These are phyloP conservation scores for Teunomyces tritomae DNA, from an alignment of 805 yeast genomes.

Conservation along the genomic window DNA sequence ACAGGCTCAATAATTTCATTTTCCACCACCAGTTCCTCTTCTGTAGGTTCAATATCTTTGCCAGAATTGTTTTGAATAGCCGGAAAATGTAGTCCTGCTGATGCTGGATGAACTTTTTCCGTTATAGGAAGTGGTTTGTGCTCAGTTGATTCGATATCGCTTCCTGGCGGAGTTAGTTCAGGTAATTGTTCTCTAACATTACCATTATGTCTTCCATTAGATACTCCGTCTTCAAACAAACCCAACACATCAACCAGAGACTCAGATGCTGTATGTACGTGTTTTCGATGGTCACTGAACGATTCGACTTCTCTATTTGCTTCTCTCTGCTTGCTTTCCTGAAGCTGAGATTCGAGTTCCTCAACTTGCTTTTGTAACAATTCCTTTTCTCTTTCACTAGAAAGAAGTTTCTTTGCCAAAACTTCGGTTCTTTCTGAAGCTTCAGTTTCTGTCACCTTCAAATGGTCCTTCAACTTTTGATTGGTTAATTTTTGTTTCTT, in stretches of 20 bases:
- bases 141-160: neutral
- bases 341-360: constrained; percentile 5
- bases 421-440: constrained; percentile 1
- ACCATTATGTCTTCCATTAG: neutral
- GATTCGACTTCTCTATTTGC: neutral
- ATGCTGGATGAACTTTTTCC: neutral
- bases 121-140: neutral
- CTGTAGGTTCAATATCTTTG: neutral
- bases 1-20: neutral
- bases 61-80: neutral
- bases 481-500: constrained; percentile 12
- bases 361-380: constrained; percentile 7
- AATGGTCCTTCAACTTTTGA: constrained; percentile 14
- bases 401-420: constrained; percentile 4
- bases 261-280: neutral
- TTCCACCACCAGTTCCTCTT: neutral
- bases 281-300: neutral
- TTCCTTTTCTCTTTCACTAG: constrained; percentile 11
- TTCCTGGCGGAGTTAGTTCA: constrained; percentile 1
- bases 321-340: neutral
- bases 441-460: constrained; percentile 11
- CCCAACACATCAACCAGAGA: neutral
- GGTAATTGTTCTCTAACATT: neutral
- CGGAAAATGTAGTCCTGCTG: neutral
- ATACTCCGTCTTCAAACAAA: neutral